Percentiles rank a stretch among this genome's conserved stretches.
These are phyloP conservation scores for Piper betle DNA, from an alignment of 164 flowering plant species.

Conservation along the genomic window DNA sequence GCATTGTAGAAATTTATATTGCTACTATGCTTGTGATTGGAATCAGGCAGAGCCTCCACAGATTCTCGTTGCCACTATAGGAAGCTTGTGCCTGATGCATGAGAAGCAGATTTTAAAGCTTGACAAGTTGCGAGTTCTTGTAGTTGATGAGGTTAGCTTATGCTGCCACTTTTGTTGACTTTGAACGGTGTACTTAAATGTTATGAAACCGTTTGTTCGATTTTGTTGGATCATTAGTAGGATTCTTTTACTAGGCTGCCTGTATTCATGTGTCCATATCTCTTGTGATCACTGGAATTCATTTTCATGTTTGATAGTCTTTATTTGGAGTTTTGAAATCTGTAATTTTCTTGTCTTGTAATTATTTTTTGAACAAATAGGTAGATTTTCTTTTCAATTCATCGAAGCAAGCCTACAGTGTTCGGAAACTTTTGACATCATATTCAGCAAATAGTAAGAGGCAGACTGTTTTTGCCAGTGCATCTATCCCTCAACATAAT, in stretches of 20 bases:
- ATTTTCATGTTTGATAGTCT: not conserved
- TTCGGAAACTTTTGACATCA: slow-evolving; percentile 64
- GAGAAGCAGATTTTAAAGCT: slow-evolving; percentile 57
- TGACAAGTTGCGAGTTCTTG: slow-evolving; percentile 54
- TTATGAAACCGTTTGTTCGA: not conserved
- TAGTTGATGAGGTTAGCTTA: slow-evolving; percentile 73
- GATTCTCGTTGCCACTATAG: slow-evolving; percentile 72
- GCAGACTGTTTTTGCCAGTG: slow-evolving; percentile 91
- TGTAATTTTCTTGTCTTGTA: not conserved
- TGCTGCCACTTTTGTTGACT: not conserved
- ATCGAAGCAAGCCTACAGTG: slow-evolving; percentile 53
- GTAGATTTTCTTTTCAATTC: slow-evolving; percentile 94
- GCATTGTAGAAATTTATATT: too few species aligned
- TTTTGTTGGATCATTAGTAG: too few species aligned
- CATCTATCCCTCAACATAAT: slow-evolving; percentile 89
- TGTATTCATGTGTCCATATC: not conserved
- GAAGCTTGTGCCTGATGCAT: slow-evolving; percentile 76
- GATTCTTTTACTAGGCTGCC: not conserved
- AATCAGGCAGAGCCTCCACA: slow-evolving; percentile 82
- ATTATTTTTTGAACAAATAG: slow-evolving; percentile 20
- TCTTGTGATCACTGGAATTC: not conserved
- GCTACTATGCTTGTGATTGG: not conserved
- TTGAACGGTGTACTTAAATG: not conserved
- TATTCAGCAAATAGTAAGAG: slow-evolving; percentile 56
- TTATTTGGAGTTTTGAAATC: not conserved